Conservation (phyloP, 805 yeast species). For the Kazachstania bromeliacearum region DNA sequence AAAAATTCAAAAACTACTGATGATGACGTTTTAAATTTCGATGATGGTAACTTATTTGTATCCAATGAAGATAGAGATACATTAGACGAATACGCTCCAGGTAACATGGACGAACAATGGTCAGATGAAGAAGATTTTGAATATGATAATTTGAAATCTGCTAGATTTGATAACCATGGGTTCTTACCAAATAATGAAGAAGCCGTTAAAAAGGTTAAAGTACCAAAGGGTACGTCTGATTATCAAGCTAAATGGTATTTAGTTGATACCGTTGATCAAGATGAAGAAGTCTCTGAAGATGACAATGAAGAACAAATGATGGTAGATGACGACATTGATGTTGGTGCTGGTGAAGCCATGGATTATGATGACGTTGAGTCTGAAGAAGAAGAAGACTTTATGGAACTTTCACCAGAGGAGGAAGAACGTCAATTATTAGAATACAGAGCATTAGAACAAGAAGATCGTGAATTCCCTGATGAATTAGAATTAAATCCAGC, state of each 20-base stretch:
- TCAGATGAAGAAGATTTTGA: constrained; percentile 30
- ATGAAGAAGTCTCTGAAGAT: constrained; percentile 24
- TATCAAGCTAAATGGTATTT: constrained; percentile 73
- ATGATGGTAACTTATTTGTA: constrained; percentile 21
- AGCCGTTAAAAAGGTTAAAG: constrained; percentile 29
- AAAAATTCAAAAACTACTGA: constrained; percentile 11
- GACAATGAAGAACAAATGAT: constrained; percentile 17
- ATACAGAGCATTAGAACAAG: constrained; percentile 62
- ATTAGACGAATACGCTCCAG: constrained; percentile 51
- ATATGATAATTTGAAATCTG: constrained; percentile 25
- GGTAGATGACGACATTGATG: constrained; percentile 21
- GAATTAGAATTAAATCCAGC: constrained; percentile 78
- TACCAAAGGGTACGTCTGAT: constrained; percentile 72
- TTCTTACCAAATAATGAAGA: constrained; percentile 30
- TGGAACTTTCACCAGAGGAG: constrained; percentile 71
- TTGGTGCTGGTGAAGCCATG: constrained; percentile 19
- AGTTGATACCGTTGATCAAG: constrained; percentile 41
- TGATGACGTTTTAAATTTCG: constrained; percentile 11
- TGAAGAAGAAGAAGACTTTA: constrained; percentile 48
- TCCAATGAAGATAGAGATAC: constrained; percentile 42
- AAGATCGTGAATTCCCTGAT: constrained; percentile 90
- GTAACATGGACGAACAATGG: constrained; percentile 37
- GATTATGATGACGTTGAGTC: constrained; percentile 38
- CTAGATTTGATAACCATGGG: constrained; percentile 35
- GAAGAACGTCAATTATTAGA: constrained; percentile 67